A percentile compares a stretch with the other conserved stretches of the same genome.
phyloP scores from a whole-genome alignment of 352 stramenopile genomes.

The Peronospora tabacina region DNA sequence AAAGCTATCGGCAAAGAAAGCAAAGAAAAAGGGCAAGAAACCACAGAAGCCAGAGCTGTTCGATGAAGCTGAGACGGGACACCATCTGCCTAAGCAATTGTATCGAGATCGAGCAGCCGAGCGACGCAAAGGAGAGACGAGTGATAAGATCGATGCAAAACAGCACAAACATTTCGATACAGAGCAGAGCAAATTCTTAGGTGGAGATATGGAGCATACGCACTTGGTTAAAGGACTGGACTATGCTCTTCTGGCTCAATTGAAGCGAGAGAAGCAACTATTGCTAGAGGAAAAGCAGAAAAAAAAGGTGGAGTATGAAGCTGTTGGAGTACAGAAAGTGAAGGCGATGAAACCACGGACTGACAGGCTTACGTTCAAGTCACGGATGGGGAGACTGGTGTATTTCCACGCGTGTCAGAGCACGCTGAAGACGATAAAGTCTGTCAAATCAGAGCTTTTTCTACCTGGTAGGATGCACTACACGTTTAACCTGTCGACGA shows the following conservation, averaged over 20 bases:
- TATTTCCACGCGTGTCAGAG: constrained; percentile 60
- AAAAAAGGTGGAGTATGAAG: constrained; percentile 4
- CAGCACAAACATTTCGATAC: constrained; percentile 46
- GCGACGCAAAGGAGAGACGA: constrained; percentile 29
- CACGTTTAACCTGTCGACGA: constrained; percentile 43
- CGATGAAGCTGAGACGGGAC: constrained; percentile 2
- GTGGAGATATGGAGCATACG: constrained; percentile 77
- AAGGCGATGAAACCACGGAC: constrained; percentile 6
- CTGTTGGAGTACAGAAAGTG: neutral
- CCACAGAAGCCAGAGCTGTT: constrained; percentile 15
- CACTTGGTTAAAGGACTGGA: constrained; percentile 88
- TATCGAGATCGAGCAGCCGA: constrained; percentile 71
- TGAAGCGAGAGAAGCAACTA: constrained; percentile 73
- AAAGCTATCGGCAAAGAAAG: constrained; percentile 51
- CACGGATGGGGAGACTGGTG: constrained; percentile 48
- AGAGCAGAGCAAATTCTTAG: constrained; percentile 81
- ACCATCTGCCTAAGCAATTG: constrained; percentile 1
- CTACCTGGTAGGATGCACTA: constrained; percentile 70
- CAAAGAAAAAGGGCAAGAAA: constrained; percentile 50
- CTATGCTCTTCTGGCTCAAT: constrained; percentile 76
- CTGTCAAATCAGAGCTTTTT: constrained; percentile 55
- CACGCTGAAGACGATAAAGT: constrained; percentile 7
- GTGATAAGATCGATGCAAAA: constrained; percentile 43
- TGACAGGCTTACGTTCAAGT: constrained; percentile 48
- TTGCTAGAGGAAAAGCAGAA: constrained; percentile 35